Evolutionary conservation across 768 basidiomycete genomes (phyloP), one percentile per base, ranked within the genome.

Genomic region (Psilocybe cyanescens): DNA sequence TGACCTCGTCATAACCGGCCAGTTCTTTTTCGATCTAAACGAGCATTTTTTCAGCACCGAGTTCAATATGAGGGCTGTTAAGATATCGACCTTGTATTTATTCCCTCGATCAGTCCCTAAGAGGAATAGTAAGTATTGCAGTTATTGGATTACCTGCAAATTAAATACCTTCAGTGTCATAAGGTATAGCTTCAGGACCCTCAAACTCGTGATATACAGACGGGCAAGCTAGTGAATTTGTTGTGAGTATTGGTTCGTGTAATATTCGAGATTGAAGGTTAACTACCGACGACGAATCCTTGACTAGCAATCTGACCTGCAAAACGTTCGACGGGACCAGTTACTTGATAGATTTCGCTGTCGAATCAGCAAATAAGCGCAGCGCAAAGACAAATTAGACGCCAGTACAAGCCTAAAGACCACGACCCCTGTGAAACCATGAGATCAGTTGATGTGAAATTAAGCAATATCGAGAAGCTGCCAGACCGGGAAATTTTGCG

Each of bases 291-390:
- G 50, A 94, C 84, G 65, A 85, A 93, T 64, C 93, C 93, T 31
- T 94, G 89, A 63, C 90, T 92, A 8, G 93, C 94, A 66, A 95
- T 94, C 76, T 92, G 90, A 12, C 90, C 88, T 0, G 91, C 91
- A 70, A 92, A 94, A 53, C 95, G 86, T 72, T 96, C 95, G n/a
- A 97, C 95, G 37, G 95, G 95, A 0, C 94, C 94, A n/a, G 94
- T 96, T 1, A 96, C 94, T 73, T 94, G 92, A 72, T 97, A 98
- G 57, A 98, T 98, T 78, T 97, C 95, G 68, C 94, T 95, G 16
- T 57, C 17, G 12, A 28, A 33, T 19, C 48, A n/a, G 16, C 5
- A 37, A 9, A 24, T 58, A 39, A 49, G 33, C 19, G 9, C 12
- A 8, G 16, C 30, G 35, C 3, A 35, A 14, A 24, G 8, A 35